These are phyloP conservation scores for Dryas drummondii DNA, from an alignment of 306 rosid species.

Conservation along the genomic window DNA sequence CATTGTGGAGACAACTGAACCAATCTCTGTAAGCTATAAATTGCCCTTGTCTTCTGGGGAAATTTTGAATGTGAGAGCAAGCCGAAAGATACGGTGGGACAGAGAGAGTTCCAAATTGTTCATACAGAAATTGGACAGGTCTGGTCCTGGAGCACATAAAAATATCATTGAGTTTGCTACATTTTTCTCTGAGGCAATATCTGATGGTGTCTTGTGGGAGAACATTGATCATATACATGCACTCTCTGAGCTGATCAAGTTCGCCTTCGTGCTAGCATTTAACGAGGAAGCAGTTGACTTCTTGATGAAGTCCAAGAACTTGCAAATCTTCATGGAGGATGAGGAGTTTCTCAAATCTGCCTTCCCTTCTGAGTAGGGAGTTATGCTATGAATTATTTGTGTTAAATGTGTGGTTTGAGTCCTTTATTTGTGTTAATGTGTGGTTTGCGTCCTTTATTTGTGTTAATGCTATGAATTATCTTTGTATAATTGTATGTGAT, in stretches of 20 bases:
- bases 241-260: constrained; percentile 55
- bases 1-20: constrained; percentile 39
- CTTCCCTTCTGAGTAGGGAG: constrained; percentile 31
- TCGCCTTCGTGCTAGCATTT: constrained; percentile 52
- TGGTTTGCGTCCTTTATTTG: too few relatives aligned
- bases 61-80: constrained; percentile 25
- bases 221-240: constrained; percentile 41
- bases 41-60: constrained; percentile 39
- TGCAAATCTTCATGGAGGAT: constrained; percentile 66
- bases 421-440: too few relatives aligned
- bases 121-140: constrained; percentile 36
- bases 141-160: constrained; percentile 18
- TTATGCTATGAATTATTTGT: too few relatives aligned
- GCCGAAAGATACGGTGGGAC: constrained; percentile 51
- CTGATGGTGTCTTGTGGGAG: constrained; percentile 56
- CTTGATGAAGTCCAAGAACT: constrained; percentile 59
- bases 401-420: too few relatives aligned
- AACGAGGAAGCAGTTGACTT: constrained; percentile 48
- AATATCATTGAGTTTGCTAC: constrained; percentile 50
- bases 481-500: too few relatives aligned
- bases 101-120: constrained; percentile 36
- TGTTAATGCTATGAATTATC: too few relatives aligned
- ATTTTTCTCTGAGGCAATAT: constrained; percentile 55
- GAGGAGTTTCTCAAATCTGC: constrained; percentile 51
- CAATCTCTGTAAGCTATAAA: constrained; percentile 45